A percentile compares a stretch with the other conserved stretches of the same genome.
Evolutionary conservation across 805 yeast species (phyloP).

Genomic region (Metschnikowia dekortorum): DNA sequence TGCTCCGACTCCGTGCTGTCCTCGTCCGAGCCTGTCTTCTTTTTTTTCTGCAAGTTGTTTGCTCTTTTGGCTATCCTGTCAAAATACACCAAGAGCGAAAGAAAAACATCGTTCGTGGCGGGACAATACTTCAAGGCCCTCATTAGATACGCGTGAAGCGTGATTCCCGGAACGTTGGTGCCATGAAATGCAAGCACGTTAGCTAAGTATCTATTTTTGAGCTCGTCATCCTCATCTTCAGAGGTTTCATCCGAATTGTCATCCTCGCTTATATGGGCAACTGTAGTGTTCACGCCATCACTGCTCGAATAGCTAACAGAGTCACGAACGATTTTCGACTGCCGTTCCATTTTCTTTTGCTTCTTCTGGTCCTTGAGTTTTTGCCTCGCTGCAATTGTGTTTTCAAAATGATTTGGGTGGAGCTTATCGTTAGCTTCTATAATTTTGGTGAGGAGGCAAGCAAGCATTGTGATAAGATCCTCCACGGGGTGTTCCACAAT

Average conservation of each 20-base stretch:
- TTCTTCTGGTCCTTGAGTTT: conserved; percentile 32
- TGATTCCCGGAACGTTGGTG: conserved; percentile 92
- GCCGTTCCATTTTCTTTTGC: conserved; percentile 23
- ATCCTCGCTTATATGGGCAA: conserved; percentile 18
- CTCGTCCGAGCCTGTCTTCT: conserved; percentile 23
- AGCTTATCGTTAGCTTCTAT: conserved; percentile 85
- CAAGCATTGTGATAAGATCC: conserved; percentile 77
- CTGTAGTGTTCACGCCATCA: conserved; percentile 15
- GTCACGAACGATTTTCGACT: conserved; percentile 3
- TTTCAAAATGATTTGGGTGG: conserved; percentile 62
- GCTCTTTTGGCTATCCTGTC: conserved; percentile 89
- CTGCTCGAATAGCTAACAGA: conserved; percentile 10
- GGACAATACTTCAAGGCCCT: conserved; percentile 96
- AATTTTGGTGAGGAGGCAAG: conserved; percentile 79
- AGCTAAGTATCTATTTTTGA: conserved; percentile 51
- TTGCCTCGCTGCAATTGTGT: conserved; percentile 40
- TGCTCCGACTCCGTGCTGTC: conserved; percentile 38
- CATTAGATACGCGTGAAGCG: conserved; percentile 80
- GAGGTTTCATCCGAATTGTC: conserved; percentile 20
- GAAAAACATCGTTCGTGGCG: conserved; percentile 94
- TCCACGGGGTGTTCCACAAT: conserved; percentile 80
- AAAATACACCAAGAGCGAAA: conserved; percentile 85
- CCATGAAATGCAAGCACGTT: conserved; percentile 91
- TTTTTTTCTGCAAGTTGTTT: conserved; percentile 39
- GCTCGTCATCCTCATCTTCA: conserved; percentile 37